phyloP scores from a whole-genome alignment of 306 rosid species.

The Fragaria ananassa region DNA sequence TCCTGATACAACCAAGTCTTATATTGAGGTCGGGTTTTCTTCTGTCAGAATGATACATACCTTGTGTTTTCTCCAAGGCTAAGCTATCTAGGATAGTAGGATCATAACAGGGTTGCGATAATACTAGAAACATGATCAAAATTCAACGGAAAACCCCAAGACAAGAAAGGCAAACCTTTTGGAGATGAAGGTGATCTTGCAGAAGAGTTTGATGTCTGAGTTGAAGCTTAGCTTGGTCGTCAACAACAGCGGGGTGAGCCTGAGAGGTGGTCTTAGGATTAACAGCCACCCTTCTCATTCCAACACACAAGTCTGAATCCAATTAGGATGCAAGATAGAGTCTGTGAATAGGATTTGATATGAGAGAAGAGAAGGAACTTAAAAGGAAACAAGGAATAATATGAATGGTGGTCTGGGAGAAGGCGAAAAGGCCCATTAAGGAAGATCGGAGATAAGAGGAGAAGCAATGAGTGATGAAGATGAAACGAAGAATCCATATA shows the following conservation, averaged over 20 bases:
- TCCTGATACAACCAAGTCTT: background rate
- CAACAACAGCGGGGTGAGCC: background rate
- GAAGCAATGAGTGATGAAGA: slow-evolving; percentile 27
- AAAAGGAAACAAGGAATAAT: background rate
- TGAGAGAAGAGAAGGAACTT: background rate
- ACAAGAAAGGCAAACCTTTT: slow-evolving; percentile 39
- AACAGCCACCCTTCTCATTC: slow-evolving; percentile 13
- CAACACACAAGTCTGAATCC: slow-evolving; percentile 5
- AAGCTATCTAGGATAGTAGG: background rate
- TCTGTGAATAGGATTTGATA: slow-evolving; percentile 1
- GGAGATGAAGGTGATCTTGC: slow-evolving; percentile 45
- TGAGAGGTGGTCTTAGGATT: slow-evolving; percentile 8
- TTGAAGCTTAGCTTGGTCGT: slow-evolving; percentile 17
- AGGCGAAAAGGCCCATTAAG: slow-evolving; percentile 37
- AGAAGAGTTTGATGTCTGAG: slow-evolving; percentile 19
- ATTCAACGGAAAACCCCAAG: background rate
- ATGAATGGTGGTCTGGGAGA: slow-evolving; percentile 2
- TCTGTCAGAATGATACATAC: background rate
- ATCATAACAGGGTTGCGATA: background rate
- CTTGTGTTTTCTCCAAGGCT: background rate
- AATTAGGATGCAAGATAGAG: slow-evolving; percentile 9
- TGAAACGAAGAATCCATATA: slow-evolving; percentile 22
- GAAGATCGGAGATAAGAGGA: slow-evolving; percentile 24
- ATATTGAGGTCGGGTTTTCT: background rate
- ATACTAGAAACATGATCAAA: background rate